phyloP scores from a whole-genome alignment of 1,284 basidiomycete genomes.

The Cutaneotrichosporon sp. region DNA sequence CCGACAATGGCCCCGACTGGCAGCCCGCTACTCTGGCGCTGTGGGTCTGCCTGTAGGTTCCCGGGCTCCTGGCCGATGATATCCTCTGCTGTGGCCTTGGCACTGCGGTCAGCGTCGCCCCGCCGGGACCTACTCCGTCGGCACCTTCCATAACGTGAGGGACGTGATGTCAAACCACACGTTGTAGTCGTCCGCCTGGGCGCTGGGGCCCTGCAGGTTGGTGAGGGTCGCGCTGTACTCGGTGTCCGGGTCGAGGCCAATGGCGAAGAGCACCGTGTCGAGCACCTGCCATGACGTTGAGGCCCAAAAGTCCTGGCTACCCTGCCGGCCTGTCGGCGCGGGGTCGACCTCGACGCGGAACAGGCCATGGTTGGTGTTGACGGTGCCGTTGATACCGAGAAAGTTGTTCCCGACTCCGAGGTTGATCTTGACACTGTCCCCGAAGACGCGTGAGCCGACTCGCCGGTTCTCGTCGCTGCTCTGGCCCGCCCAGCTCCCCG shows the following conservation, averaged over 20 bases:
- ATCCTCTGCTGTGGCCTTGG: neutral
- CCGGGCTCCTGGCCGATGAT: neutral
- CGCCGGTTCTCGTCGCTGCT: neutral
- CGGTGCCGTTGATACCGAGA: neutral
- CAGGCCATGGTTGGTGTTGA: conserved; percentile 1
- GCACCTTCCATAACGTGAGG: conserved; percentile 4
- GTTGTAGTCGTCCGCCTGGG: neutral
- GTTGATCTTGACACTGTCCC: neutral
- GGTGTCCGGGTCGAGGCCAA: neutral
- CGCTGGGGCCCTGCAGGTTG: neutral
- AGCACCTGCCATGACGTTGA: neutral
- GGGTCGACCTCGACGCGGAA: neutral
- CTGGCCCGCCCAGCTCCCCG: neutral
- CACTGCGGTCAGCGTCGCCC: neutral
- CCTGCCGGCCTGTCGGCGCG: neutral
- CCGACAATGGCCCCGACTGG: conserved; percentile 5
- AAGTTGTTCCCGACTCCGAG: neutral
- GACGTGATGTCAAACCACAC: neutral
- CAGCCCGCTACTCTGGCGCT: neutral
- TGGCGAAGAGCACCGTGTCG: neutral
- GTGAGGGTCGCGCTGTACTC: conserved; percentile 1
- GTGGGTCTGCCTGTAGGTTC: neutral
- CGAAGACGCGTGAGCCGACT: neutral
- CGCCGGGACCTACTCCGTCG: neutral
- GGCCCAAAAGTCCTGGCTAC: neutral